phyloP scores from a whole-genome alignment of 2,329 filamentous ascomycete genomes.

The Hymenoscyphus fructigenus region DNA sequence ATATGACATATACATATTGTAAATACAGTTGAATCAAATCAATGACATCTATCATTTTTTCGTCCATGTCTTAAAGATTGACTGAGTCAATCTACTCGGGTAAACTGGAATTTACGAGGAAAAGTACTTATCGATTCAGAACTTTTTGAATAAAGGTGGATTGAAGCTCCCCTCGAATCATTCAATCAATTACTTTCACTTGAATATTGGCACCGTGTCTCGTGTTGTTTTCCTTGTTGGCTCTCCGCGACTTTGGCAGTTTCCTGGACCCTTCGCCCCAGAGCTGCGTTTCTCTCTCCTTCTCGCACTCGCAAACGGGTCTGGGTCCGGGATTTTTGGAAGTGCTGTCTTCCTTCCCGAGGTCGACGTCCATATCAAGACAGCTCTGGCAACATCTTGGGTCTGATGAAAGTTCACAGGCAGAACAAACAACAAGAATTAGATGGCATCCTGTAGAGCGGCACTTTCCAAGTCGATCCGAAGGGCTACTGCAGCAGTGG shows the following conservation, averaged over 20 bases:
- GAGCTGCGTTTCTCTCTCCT: slow-evolving; percentile 31
- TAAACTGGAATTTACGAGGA: background rate
- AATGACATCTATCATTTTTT: background rate
- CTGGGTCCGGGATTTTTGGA: slow-evolving; percentile 13
- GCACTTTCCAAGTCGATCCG: slow-evolving; percentile 36
- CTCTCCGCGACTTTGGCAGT: slow-evolving; percentile 21
- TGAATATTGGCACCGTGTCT: slow-evolving; percentile 19
- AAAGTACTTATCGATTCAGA: no score
- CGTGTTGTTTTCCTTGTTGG: slow-evolving; percentile 17
- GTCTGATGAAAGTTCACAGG: slow-evolving; percentile 26
- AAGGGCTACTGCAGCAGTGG: slow-evolving; percentile 28
- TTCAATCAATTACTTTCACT: slow-evolving; percentile 16
- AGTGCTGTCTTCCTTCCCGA: background rate
- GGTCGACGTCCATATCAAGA: slow-evolving; percentile 21
- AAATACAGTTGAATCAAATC: background rate
- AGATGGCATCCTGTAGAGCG: slow-evolving; percentile 33
- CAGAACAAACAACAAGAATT: slow-evolving; percentile 34
- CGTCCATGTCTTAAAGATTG: background rate
- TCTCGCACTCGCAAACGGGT: slow-evolving; percentile 34
- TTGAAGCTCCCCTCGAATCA: background rate
- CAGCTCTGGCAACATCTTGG: slow-evolving; percentile 34
- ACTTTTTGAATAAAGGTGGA: background rate
- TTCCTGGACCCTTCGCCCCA: slow-evolving; percentile 30
- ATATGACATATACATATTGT: background rate
- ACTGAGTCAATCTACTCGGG: background rate